Conservation (phyloP, 495 filamentous ascomycete species). For the Clohesyomyces aquaticus region DNA sequence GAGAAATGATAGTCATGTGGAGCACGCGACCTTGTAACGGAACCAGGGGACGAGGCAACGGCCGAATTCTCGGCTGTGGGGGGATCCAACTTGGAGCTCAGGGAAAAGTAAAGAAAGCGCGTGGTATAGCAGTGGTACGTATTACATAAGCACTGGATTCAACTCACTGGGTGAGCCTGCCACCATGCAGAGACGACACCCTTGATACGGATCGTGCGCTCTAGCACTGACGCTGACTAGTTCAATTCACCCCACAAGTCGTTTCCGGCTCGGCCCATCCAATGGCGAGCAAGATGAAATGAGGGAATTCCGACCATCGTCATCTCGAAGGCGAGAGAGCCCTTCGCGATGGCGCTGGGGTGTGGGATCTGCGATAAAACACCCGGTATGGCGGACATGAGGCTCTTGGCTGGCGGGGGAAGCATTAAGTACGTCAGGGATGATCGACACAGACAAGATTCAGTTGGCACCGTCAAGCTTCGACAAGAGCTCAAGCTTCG, state of each 20-base stretch:
- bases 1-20: background rate
- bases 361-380: background rate
- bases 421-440: background rate
- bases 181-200: slow-evolving; percentile 14
- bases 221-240: background rate
- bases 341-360: background rate
- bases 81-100: background rate
- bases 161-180: background rate
- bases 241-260: background rate
- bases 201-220: slow-evolving; percentile 7
- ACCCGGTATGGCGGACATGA: background rate
- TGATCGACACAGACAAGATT: background rate
- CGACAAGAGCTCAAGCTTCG: background rate
- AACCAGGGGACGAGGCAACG: background rate
- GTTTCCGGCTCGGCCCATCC: background rate
- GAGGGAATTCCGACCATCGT: background rate
- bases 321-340: background rate
- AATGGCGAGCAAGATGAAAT: background rate
- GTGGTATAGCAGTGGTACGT: background rate
- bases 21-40: background rate
- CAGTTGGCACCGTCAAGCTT: background rate
- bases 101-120: background rate
- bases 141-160: background rate
- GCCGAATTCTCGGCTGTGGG: background rate
- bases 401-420: background rate